These are phyloP conservation scores for Pyricularia grisea DNA, from an alignment of 2,329 filamentous ascomycete species.

Conservation along the genomic window DNA sequence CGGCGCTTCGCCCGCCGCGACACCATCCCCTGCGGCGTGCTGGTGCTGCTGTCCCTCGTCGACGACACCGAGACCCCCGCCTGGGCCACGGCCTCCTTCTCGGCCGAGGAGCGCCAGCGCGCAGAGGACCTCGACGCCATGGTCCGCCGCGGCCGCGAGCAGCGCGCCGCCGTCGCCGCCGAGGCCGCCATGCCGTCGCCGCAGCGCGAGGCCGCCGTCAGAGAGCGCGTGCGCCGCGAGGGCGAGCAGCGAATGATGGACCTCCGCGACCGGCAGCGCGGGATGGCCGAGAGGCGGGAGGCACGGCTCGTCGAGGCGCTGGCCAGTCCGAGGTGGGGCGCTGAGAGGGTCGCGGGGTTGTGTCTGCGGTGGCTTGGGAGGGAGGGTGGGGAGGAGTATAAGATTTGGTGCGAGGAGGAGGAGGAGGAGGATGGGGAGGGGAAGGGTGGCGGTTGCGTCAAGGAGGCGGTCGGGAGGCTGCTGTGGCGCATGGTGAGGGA, in stretches of 20 bases:
- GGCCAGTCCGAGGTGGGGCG: conserved; percentile 43
- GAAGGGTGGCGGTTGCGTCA: conserved; percentile 9
- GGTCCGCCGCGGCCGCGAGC: conserved; percentile 26
- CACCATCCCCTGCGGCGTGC: conserved; percentile 48
- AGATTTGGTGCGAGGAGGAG: background rate
- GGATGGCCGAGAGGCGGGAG: conserved; percentile 31
- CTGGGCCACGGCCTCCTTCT: conserved; percentile 29
- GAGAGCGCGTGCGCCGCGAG: conserved; percentile 31
- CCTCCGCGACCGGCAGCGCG: conserved; percentile 30
- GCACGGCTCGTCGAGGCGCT: conserved; percentile 38
- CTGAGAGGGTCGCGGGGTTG: conserved; percentile 33
- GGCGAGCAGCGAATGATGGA: conserved; percentile 34
- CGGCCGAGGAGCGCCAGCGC: conserved; percentile 25
- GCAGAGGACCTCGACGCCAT: conserved; percentile 23
- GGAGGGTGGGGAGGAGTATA: conserved; percentile 8
- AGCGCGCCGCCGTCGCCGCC: conserved; percentile 28
- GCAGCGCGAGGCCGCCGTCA: conserved; percentile 28
- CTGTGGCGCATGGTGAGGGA: conserved; percentile 45
- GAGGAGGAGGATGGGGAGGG: background rate
- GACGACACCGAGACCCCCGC: conserved; percentile 42
- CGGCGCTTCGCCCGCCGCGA: conserved; percentile 39
- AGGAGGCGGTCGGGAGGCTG: conserved; percentile 33
- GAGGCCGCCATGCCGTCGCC: conserved; percentile 33
- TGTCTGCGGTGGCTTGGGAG: conserved; percentile 21
- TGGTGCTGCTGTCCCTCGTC: conserved; percentile 43